Evolutionary conservation across 2,329 filamentous ascomycete genomes (phyloP).

Genomic region (Xylariaceae sp.): DNA sequence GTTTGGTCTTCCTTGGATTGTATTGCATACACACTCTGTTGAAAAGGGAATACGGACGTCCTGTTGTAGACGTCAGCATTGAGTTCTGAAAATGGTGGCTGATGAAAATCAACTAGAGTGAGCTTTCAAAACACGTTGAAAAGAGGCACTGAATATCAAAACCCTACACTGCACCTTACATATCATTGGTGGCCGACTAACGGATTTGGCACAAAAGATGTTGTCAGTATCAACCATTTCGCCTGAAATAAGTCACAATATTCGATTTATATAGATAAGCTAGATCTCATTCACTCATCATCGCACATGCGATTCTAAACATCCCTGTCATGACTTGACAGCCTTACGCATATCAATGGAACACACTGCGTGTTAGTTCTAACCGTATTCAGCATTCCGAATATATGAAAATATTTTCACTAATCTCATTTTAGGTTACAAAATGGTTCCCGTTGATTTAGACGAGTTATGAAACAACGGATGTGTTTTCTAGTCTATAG

Average conservation of each 20-base stretch:
- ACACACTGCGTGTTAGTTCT: slow-evolving; percentile 1
- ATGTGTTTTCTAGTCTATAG: no score
- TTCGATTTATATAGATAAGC: neutral
- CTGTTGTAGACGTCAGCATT: slow-evolving; percentile 12
- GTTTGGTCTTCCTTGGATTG: slow-evolving; percentile 16
- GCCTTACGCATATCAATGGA: slow-evolving; percentile 2
- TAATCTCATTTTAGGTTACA: no score
- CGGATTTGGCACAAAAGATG: slow-evolving; percentile 17
- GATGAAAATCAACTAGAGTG: neutral
- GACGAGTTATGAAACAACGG: no score
- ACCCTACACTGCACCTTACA: slow-evolving; percentile 6
- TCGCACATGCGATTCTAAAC: slow-evolving; percentile 25
- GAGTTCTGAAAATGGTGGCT: neutral
- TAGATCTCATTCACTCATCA: slow-evolving; percentile 10
- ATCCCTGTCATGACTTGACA: slow-evolving; percentile 4
- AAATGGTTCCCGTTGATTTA: no score
- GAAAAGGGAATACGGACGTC: slow-evolving; percentile 8
- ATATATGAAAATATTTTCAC: no score
- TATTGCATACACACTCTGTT: slow-evolving; percentile 22
- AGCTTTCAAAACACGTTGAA: neutral
- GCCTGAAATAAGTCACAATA: neutral
- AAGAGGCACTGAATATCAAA: slow-evolving; percentile 1
- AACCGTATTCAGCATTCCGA: slow-evolving; percentile 13
- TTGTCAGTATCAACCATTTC: neutral
- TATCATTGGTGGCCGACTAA: slow-evolving; percentile 13